Evolutionary conservation across 1,284 basidiomycete genomes (phyloP).

Genomic region (Austropuccinia psidii): DNA sequence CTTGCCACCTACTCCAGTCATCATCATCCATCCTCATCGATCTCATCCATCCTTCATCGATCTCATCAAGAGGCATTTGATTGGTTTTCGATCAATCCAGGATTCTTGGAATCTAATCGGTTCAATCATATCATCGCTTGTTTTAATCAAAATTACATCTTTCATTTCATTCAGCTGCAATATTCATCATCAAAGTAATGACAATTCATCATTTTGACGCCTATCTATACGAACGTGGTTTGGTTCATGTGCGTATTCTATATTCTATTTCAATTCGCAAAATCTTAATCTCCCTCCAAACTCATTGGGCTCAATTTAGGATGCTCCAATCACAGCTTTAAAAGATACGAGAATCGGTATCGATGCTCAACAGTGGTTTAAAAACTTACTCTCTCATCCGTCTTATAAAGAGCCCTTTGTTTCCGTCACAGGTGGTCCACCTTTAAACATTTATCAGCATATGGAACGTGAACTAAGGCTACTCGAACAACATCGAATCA

Average conservation of each 20-base stretch:
- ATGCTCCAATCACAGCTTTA: constrained; percentile 70
- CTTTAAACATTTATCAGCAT: constrained; percentile 51
- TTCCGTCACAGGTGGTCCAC: constrained; percentile 86
- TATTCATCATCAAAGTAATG: too few relatives aligned
- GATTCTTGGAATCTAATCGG: too few relatives aligned
- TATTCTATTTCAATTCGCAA: neutral
- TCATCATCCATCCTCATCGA: too few relatives aligned
- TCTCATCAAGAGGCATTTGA: too few relatives aligned
- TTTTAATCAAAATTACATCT: too few relatives aligned
- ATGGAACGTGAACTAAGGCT: constrained; percentile 85
- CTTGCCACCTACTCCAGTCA: too few relatives aligned
- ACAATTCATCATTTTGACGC: constrained; percentile 30
- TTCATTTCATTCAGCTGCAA: too few relatives aligned
- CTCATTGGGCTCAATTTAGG: constrained; percentile 53
- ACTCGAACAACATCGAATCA: constrained; percentile 84
- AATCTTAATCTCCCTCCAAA: neutral
- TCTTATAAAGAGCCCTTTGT: constrained; percentile 75
- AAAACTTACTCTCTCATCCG: constrained; percentile 66
- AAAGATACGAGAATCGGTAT: constrained; percentile 92
- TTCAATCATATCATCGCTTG: too few relatives aligned
- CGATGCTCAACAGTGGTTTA: constrained; percentile 86
- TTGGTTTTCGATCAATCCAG: too few relatives aligned
- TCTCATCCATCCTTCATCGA: too few relatives aligned
- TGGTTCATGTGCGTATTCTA: constrained; percentile 26
- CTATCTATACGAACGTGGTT: constrained; percentile 35